These are phyloP conservation scores for Ceratocystis diversiconidia DNA, from an alignment of 2,329 filamentous ascomycete species.

Conservation along the genomic window DNA sequence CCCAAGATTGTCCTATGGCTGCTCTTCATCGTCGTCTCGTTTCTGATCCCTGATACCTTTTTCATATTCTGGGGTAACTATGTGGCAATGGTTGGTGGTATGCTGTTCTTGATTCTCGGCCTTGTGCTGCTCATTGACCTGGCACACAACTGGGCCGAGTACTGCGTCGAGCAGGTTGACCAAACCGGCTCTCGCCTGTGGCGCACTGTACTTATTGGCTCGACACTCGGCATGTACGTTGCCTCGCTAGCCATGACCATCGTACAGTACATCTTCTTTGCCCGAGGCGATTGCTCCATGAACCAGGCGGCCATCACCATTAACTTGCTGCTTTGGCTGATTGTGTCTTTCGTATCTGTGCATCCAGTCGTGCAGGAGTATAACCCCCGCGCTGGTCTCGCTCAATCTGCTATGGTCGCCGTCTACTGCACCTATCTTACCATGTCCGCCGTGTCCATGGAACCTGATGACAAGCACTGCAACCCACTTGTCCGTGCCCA, in stretches of 20 bases:
- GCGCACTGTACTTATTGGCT: conserved; percentile 78
- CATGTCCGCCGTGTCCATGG: conserved; percentile 97
- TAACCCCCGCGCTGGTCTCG: conserved; percentile 85
- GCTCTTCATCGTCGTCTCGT: conserved; percentile 72
- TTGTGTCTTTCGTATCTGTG: conserved; percentile 71
- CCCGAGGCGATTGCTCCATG: conserved; percentile 68
- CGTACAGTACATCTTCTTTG: conserved; percentile 95
- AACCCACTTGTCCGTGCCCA: conserved; percentile 80
- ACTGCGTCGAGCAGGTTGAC: conserved; percentile 88
- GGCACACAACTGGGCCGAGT: conserved; percentile 93
- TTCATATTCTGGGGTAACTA: conserved; percentile 96
- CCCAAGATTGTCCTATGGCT: conserved; percentile 90
- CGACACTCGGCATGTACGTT: conserved; percentile 86
- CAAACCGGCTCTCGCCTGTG: conserved; percentile 71
- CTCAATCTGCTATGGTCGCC: conserved; percentile 94
- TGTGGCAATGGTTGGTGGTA: conserved; percentile 72
- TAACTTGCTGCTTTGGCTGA: conserved; percentile 72
- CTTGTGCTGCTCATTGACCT: conserved; percentile 87
- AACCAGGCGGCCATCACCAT: conserved; percentile 93
- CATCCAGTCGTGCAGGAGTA: conserved; percentile 81
- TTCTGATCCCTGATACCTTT: conserved; percentile 89
- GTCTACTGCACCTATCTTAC: conserved; percentile 98
- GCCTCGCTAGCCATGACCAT: conserved; percentile 86
- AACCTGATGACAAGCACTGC: conserved; percentile 84
- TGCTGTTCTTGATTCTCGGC: conserved; percentile 85